A percentile compares a stretch with the other conserved stretches of the same genome.
phyloP scores from a whole-genome alignment of 1,139 yeast species.

The Hyphopichia burtonii region DNA sequence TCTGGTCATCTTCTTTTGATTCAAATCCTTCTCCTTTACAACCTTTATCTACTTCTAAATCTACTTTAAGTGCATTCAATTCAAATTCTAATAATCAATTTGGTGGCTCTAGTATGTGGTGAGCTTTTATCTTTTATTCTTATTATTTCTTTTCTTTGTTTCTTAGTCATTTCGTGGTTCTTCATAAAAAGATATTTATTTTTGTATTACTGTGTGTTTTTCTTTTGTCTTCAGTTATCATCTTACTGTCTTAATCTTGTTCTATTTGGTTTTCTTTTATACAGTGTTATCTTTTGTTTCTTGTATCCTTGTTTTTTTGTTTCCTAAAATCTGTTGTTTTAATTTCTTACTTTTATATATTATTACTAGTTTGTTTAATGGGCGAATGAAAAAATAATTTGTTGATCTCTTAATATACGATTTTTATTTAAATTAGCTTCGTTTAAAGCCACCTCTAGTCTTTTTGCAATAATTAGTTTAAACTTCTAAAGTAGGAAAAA shows the following conservation, averaged over 20 bases:
- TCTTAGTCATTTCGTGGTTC: neutral
- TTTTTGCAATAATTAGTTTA: too few relatives aligned
- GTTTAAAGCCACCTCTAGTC: too few relatives aligned
- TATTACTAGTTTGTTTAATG: neutral
- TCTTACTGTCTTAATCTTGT: neutral
- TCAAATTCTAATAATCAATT: constrained; percentile 7
- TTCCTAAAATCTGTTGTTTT: neutral
- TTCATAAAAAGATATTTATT: neutral
- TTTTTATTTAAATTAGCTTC: too few relatives aligned
- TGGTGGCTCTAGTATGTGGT: constrained; percentile 16
- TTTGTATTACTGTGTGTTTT: neutral
- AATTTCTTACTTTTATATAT: neutral
- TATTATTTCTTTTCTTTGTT: neutral
- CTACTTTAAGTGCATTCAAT: constrained; percentile 1
- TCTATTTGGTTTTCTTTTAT: neutral
- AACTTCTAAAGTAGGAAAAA: too few relatives aligned
- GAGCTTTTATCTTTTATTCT: constrained; percentile 1
- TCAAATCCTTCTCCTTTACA: constrained; percentile 2
- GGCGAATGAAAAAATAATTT: neutral
- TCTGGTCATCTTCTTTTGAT: constrained; percentile 13
- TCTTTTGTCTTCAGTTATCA: neutral
- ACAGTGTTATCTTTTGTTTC: neutral
- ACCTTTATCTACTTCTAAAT: constrained; percentile 4
- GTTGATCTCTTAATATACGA: too few relatives aligned
- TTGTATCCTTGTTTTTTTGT: neutral